Evolutionary conservation across 345 rosid genomes (phyloP).

Genomic region (Murraya koenigii): DNA sequence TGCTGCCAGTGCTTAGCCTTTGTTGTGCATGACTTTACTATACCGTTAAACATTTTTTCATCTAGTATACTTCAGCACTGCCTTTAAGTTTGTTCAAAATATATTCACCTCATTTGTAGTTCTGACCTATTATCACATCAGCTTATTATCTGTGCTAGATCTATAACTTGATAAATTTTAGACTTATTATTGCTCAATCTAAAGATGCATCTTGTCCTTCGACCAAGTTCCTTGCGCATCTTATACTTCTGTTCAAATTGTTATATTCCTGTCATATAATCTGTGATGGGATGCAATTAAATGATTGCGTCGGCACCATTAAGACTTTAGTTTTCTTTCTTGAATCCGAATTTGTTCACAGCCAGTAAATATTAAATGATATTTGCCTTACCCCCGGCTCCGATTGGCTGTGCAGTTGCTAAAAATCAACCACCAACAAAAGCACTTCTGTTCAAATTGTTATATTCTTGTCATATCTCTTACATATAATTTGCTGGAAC

Average conservation of each 20-base stretch:
- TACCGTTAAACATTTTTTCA: not conserved
- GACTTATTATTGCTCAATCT: not conserved
- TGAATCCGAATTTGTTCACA: too few species aligned
- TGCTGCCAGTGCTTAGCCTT: not conserved
- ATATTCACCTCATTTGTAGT: not conserved
- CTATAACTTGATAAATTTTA: not conserved
- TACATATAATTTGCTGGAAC: constrained; percentile 28
- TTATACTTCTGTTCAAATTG: too few species aligned
- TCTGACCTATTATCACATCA: not conserved
- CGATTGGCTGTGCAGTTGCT: not conserved
- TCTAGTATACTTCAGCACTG: not conserved
- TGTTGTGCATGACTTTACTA: not conserved
- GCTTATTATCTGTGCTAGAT: not conserved
- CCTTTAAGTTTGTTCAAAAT: not conserved
- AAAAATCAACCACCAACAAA: not conserved
- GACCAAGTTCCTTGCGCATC: not conserved
- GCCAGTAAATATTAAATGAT: too few species aligned
- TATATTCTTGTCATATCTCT: constrained; percentile 15
- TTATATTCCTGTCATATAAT: too few species aligned
- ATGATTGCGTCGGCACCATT: too few species aligned
- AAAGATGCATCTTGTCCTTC: constrained; percentile 6
- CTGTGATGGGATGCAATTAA: too few species aligned
- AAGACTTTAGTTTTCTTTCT: too few species aligned
- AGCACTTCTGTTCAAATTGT: not conserved
- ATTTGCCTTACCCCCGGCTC: not conserved